These are phyloP conservation scores for Backusella mclennaniae DNA, from an alignment of 192 early-diverging fungal genomes.

Conservation along the genomic window DNA sequence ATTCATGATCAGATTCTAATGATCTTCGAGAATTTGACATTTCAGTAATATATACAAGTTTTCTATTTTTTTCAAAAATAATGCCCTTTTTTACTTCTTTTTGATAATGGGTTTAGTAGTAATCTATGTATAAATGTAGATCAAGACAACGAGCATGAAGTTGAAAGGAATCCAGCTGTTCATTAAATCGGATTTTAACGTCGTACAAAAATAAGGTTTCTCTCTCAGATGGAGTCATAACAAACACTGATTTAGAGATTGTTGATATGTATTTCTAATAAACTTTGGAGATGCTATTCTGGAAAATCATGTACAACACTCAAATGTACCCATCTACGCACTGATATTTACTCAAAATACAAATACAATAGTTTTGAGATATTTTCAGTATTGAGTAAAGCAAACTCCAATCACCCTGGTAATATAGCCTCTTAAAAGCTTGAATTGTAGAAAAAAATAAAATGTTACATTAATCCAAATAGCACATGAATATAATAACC, in stretches of 20 bases:
- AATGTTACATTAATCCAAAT: background rate
- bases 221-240: background rate
- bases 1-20: background rate
- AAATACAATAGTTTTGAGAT: background rate
- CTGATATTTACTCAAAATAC: background rate
- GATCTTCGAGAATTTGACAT: constrained; percentile 1
- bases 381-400: background rate
- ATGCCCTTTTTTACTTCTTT: background rate
- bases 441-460: background rate
- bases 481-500: background rate
- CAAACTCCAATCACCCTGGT: background rate
- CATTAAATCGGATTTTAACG: background rate
- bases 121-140: background rate
- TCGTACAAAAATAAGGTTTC: background rate
- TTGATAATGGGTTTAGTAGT: background rate
- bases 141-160: background rate
- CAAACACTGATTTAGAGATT: background rate
- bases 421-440: background rate
- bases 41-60: background rate
- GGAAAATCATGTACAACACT: background rate
- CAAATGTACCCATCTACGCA: background rate
- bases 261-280: constrained; percentile 2
- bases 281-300: background rate
- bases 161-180: background rate
- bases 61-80: background rate